A percentile compares a stretch with the other conserved stretches of the same genome.
Evolutionary conservation across 805 yeast species (phyloP).

Genomic region (Zygoascus tannicola): DNA sequence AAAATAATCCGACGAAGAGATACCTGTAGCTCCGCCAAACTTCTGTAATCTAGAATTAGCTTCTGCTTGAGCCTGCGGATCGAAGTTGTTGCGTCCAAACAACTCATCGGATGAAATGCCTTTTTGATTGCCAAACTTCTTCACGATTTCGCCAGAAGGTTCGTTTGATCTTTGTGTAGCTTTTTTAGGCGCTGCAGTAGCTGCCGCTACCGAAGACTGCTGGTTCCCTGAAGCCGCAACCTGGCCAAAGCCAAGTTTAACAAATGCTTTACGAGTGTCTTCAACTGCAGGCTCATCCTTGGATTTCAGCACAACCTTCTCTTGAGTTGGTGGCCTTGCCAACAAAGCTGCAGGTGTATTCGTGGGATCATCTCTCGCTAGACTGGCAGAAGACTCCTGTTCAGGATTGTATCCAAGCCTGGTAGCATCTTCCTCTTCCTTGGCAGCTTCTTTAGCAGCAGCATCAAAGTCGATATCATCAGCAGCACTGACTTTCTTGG

Average conservation of each 20-base stretch:
- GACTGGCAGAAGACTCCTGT: slow-evolving; percentile 9
- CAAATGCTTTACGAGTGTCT: slow-evolving; percentile 13
- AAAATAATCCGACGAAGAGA: slow-evolving; percentile 86
- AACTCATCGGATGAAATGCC: slow-evolving; percentile 93
- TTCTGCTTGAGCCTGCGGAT: slow-evolving; percentile 66
- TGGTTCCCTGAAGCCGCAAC: slow-evolving; percentile 34
- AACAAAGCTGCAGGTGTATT: slow-evolving; percentile 6
- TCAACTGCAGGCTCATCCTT: slow-evolving; percentile 7
- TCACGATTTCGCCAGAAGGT: slow-evolving; percentile 20
- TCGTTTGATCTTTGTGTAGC: slow-evolving; percentile 9
- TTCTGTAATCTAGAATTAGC: slow-evolving; percentile 73
- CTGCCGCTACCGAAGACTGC: slow-evolving; percentile 28
- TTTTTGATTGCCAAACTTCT: slow-evolving; percentile 78
- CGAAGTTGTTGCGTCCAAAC: slow-evolving; percentile 82
- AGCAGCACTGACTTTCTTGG: slow-evolving; percentile 26
- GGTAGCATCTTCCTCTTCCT: slow-evolving; percentile 60
- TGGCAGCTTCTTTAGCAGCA: slow-evolving; percentile 68
- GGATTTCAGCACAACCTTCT: slow-evolving; percentile 4
- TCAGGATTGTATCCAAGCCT: slow-evolving; percentile 37
- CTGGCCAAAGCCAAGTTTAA: slow-evolving; percentile 80
- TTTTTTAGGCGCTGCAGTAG: slow-evolving; percentile 5
- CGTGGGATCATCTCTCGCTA: slow-evolving; percentile 4
- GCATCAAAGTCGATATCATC: slow-evolving; percentile 54
- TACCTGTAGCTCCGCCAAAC: slow-evolving; percentile 79
- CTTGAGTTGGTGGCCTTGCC: background rate